A percentile compares a stretch with the other conserved stretches of the same genome.
Evolutionary conservation across 305 asterid genomes (phyloP).

Genomic region (Fraxinus latifolia): DNA sequence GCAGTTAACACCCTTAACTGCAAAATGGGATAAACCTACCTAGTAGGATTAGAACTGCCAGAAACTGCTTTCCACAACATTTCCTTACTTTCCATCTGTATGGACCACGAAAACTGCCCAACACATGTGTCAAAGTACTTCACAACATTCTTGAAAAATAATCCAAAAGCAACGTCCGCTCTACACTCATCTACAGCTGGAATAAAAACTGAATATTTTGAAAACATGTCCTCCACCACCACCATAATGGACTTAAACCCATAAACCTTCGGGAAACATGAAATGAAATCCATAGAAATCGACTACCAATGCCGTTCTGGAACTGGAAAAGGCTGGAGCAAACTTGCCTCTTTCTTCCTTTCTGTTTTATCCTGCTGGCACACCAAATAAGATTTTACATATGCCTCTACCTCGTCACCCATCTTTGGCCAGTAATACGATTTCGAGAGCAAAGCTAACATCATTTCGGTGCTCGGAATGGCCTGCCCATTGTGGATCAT

Average conservation of each 20-base stretch:
- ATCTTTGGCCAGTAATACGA: background rate
- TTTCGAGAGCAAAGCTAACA: background rate
- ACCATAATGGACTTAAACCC: background rate
- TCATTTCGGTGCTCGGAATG: background rate
- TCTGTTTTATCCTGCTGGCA: background rate
- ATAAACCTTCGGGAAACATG: background rate
- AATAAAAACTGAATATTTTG: background rate
- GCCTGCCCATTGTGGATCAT: background rate
- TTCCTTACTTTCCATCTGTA: too few species aligned
- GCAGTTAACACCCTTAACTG: too few species aligned
- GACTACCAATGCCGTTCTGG: background rate
- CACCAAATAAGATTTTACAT: background rate
- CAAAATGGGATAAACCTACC: too few species aligned
- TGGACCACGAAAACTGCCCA: too few species aligned
- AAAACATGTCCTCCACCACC: background rate
- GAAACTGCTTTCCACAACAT: too few species aligned
- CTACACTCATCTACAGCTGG: background rate
- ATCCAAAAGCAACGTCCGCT: background rate
- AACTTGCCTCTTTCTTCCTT: background rate
- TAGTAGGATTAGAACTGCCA: too few species aligned
- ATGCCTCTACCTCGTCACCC: background rate
- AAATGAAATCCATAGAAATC: background rate
- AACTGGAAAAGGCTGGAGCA: background rate
- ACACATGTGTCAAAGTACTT: too few species aligned
- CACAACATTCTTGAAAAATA: background rate